Conservation (phyloP, 2,329 filamentous ascomycete genomes). For the Penicillium aurantiogriseum region DNA sequence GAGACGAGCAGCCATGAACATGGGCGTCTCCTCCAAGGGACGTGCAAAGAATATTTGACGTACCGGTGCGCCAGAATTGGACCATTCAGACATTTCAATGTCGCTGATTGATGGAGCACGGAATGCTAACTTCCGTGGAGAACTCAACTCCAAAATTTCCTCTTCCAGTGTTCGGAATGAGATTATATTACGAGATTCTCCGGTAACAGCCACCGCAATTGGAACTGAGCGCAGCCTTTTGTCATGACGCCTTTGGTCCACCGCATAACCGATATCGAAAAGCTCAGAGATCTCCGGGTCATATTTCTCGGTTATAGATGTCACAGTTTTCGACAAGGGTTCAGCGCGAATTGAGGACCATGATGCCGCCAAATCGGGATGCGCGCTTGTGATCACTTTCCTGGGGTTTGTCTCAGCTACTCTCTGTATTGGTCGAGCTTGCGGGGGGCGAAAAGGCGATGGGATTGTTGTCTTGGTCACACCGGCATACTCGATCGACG, state of each 20-base stretch:
- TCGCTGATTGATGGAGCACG: conserved; percentile 42
- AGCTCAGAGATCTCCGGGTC: conserved; percentile 42
- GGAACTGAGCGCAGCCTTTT: conserved; percentile 30
- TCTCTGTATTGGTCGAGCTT: conserved; percentile 8
- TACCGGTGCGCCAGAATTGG: conserved; percentile 49
- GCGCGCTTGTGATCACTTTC: conserved; percentile 26
- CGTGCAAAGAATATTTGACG: conserved; percentile 55
- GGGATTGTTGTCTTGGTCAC: conserved; percentile 28
- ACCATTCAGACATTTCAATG: conserved; percentile 50
- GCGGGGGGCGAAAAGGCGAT: conserved; percentile 20
- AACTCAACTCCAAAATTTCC: conserved; percentile 25
- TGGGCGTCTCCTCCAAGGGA: conserved; percentile 38
- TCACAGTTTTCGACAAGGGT: conserved; percentile 33
- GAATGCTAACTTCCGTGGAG: conserved; percentile 24
- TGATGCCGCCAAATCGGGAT: conserved; percentile 39
- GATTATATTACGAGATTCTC: conserved; percentile 49
- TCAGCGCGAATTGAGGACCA: conserved; percentile 33
- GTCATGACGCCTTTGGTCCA: conserved; percentile 34
- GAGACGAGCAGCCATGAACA: conserved; percentile 54
- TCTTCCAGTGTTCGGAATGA: conserved; percentile 42
- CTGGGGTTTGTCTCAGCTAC: conserved; percentile 19
- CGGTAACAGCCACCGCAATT: conserved; percentile 41
- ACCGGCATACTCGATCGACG: conserved; percentile 32
- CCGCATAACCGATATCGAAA: conserved; percentile 52
- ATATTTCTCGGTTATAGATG: conserved; percentile 29